Conservation (phyloP, 345 rosid genomes). For the Eucalyptus curtisii region DNA sequence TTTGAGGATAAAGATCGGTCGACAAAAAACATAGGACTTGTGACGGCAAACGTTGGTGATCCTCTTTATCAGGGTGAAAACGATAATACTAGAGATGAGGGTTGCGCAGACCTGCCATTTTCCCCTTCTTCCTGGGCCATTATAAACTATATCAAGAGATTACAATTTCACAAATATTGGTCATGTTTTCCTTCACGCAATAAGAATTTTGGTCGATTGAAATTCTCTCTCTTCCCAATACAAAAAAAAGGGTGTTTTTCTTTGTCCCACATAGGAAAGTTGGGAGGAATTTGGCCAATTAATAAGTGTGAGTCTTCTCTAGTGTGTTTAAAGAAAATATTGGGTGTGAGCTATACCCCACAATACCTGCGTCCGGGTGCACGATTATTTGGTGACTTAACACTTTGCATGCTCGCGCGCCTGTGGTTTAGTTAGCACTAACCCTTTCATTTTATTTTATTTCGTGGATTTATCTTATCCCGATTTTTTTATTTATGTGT, state of each 20-base stretch:
- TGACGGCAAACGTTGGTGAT: background rate
- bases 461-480: too few relatives aligned
- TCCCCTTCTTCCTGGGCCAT: background rate
- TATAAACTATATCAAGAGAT: background rate
- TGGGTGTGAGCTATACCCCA: too few relatives aligned
- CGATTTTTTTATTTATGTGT: too few relatives aligned
- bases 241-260: too few relatives aligned
- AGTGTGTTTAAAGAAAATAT: too few relatives aligned
- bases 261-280: too few relatives aligned
- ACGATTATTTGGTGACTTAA: too few relatives aligned
- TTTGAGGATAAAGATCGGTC: background rate
- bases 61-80: background rate
- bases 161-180: background rate
- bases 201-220: background rate
- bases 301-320: too few relatives aligned
- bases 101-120: background rate
- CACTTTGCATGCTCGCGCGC: too few relatives aligned
- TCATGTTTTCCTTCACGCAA: background rate
- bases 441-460: too few relatives aligned
- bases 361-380: rapidly evolving
- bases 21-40: background rate
- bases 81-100: background rate
- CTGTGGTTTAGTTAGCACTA: too few relatives aligned
- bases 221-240: background rate
- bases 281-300: too few relatives aligned